Percentiles rank a stretch among this genome's conserved stretches.
Conservation (phyloP, 2,329 filamentous ascomycete genomes). For the Xylaria sp. region DNA sequence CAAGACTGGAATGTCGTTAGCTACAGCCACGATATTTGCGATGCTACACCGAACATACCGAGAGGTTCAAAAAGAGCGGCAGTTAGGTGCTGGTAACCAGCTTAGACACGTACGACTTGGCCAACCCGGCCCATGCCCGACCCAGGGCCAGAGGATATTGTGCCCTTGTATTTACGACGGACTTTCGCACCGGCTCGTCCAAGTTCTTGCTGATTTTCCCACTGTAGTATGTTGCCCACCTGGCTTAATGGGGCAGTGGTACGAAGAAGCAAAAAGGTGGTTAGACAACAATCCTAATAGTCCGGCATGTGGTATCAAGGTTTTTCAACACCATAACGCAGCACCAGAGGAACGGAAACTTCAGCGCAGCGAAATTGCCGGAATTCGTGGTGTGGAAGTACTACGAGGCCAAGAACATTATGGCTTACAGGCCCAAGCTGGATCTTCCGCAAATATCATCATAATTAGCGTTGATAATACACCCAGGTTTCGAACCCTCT, state of each 20-base stretch:
- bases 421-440: background rate
- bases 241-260: background rate
- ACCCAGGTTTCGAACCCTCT: too few species aligned
- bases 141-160: background rate
- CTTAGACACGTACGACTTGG: background rate
- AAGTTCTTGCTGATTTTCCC: background rate
- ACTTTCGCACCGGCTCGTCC: background rate
- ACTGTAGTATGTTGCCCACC: background rate
- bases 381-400: too few species aligned
- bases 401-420: too few species aligned
- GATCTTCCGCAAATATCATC: background rate
- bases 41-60: background rate
- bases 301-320: background rate
- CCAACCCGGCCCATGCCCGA: background rate
- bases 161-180: background rate
- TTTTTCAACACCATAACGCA: background rate
- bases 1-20: background rate
- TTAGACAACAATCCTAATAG: background rate
- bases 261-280: background rate
- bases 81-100: background rate
- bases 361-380: background rate
- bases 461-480: background rate
- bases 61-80: background rate
- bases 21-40: background rate
- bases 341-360: background rate